Conservation (phyloP, 2,329 filamentous ascomycete genomes). For the Beauveria caledonica region DNA sequence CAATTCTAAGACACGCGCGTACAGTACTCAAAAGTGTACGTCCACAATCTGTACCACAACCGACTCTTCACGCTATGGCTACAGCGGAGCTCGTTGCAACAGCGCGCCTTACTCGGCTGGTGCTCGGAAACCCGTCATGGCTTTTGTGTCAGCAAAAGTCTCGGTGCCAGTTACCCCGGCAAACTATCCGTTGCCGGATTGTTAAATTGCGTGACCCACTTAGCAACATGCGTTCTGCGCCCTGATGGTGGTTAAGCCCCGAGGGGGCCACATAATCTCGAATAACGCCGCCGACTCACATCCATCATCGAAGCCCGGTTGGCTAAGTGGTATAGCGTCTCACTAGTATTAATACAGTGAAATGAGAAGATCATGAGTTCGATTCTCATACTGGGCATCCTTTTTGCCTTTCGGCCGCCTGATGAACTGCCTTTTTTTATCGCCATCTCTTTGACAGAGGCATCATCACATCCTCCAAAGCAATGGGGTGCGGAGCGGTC, state of each 20-base stretch:
- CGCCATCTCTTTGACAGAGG: not conserved
- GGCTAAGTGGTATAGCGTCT: conserved; percentile 25
- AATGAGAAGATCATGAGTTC: conserved; percentile 24
- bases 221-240: not conserved
- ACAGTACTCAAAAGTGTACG: not conserved
- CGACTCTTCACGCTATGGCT: not conserved
- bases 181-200: not conserved
- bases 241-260: not conserved
- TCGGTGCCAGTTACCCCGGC: too few relatives aligned
- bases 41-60: not conserved
- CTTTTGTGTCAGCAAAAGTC: not conserved
- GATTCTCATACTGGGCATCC: conserved; percentile 22
- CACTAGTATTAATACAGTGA: conserved; percentile 20
- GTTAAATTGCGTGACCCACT: not conserved
- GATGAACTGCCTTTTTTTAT: not conserved
- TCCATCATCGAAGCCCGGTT: conserved; percentile 17
- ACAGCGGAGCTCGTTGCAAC: not conserved
- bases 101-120: not conserved
- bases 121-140: too few relatives aligned
- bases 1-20: not conserved
- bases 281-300: conserved; percentile 1
- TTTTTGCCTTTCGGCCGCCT: conserved; percentile 8
- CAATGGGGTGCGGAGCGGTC: not conserved
- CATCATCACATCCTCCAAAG: not conserved
- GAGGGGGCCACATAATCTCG: not conserved